Evolutionary conservation across 805 yeast species (phyloP).

Genomic region (Scheffersomyces coipomensis): DNA sequence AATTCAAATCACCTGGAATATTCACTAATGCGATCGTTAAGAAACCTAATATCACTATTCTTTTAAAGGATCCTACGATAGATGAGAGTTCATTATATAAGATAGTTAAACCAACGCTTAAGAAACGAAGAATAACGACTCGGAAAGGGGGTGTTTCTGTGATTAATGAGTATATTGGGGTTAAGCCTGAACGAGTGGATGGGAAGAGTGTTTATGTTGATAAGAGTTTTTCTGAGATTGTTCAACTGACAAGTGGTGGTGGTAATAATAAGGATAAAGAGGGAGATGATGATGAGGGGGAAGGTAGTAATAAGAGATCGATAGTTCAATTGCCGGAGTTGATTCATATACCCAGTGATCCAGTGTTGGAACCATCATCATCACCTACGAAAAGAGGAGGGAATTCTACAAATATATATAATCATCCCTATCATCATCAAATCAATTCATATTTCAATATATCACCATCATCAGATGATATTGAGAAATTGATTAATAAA

Average conservation of each 20-base stretch:
- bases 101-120: constrained; percentile 23
- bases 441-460: not conserved
- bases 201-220: constrained; percentile 1
- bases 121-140: not conserved
- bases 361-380: not conserved
- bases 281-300: not conserved
- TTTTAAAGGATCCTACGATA: constrained; percentile 58
- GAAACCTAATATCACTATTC: constrained; percentile 50
- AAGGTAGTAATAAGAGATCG: not conserved
- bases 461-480: not conserved
- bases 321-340: not conserved
- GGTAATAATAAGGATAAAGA: not conserved
- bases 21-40: constrained; percentile 63
- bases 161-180: not conserved
- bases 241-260: no score
- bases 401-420: not conserved
- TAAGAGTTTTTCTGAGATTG: not conserved
- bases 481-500: constrained; percentile 12
- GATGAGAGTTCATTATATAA: constrained; percentile 52
- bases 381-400: constrained; percentile 3
- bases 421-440: no score
- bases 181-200: constrained; percentile 1
- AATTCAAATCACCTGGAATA: constrained; percentile 58
- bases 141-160: not conserved
- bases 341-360: not conserved